A percentile compares a stretch with the other conserved stretches of the same genome.
These are phyloP conservation scores for Pestalotiopsis sp. DNA, from an alignment of 2,329 filamentous ascomycete genomes.

Conservation along the genomic window DNA sequence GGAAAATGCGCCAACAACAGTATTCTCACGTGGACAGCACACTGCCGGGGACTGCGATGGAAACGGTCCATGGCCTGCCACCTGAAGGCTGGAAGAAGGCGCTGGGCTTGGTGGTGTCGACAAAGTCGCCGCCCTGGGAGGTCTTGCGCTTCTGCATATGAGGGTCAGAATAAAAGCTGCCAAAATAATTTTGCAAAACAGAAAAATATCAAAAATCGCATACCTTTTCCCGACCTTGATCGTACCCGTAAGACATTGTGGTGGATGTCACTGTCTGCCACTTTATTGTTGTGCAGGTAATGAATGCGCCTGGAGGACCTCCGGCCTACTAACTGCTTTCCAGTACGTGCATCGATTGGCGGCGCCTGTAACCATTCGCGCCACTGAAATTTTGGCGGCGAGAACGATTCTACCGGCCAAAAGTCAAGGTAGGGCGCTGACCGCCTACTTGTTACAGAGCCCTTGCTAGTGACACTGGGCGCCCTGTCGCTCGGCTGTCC, in stretches of 20 bases:
- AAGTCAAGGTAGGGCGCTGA: not conserved
- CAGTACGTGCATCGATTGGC: not conserved
- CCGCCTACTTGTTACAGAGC: constrained; percentile 9
- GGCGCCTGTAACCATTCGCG: not conserved
- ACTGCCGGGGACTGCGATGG: constrained; percentile 77
- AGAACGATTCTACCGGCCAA: constrained; percentile 10
- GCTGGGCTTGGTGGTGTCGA: constrained; percentile 68
- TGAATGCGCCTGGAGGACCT: not conserved
- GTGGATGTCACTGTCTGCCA: not conserved
- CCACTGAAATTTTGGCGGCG: constrained; percentile 8
- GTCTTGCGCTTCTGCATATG: constrained; percentile 53
- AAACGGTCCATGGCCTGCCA: constrained; percentile 74
- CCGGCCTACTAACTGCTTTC: not conserved
- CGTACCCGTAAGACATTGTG: constrained; percentile 3
- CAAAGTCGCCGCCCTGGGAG: constrained; percentile 40
- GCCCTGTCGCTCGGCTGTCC: not conserved
- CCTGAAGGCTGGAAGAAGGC: constrained; percentile 68
- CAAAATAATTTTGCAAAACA: not conserved
- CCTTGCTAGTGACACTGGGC: not conserved
- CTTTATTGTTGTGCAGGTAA: not conserved
- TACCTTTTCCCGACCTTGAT: constrained; percentile 21
- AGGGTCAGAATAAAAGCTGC: not conserved
- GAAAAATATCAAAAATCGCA: not conserved
- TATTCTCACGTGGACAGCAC: constrained; percentile 69
- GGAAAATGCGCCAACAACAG: too few species aligned